Conservation (phyloP, 495 filamentous ascomycete species). For the Bombardia bombarda region DNA sequence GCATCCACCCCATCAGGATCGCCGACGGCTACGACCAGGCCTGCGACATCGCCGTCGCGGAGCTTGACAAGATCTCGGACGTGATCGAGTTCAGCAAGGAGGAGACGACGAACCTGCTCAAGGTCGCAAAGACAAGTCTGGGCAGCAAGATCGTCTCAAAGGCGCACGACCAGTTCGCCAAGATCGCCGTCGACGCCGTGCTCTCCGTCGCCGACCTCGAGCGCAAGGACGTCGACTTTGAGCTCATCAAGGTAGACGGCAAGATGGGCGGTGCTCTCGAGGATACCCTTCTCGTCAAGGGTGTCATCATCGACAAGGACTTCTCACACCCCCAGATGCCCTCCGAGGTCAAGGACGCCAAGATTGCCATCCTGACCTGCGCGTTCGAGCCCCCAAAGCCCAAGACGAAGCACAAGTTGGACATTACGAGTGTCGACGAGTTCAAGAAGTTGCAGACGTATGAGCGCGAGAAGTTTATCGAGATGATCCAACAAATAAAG, state of each 20-base stretch:
- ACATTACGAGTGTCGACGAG: conserved; percentile 95
- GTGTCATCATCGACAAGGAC: conserved; percentile 98
- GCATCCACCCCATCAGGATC: conserved; percentile 96
- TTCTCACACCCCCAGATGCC: conserved; percentile 99
- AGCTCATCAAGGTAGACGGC: conserved; percentile 98
- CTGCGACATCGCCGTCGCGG: conserved; percentile 88
- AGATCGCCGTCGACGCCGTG: conserved; percentile 95
- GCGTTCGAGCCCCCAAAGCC: conserved; percentile 99
- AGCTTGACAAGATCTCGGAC: conserved; percentile 91
- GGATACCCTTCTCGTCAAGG: conserved; percentile 89
- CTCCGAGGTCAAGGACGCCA: conserved; percentile 83
- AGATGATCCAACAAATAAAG: conserved; percentile 99
- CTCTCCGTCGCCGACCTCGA: conserved; percentile 94
- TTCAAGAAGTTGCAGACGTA: conserved; percentile 96
- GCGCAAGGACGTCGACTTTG: conserved; percentile 96
- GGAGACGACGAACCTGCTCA: conserved; percentile 72
- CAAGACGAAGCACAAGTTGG: conserved; percentile 99
- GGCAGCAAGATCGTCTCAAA: conserved; percentile 99
- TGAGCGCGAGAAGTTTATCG: conserved; percentile 88
- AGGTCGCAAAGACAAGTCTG: conserved; percentile 92
- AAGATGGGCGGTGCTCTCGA: conserved; percentile 96
- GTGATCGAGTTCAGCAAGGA: conserved; percentile 73
- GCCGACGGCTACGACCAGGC: conserved; percentile 96
- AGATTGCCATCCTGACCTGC: conserved; percentile 94
- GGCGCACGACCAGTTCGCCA: conserved; percentile 94